Evolutionary conservation across 768 basidiomycete species (phyloP), one percentile per base, ranked within the genome.

Genomic region (Auriscalpium vulgare): DNA sequence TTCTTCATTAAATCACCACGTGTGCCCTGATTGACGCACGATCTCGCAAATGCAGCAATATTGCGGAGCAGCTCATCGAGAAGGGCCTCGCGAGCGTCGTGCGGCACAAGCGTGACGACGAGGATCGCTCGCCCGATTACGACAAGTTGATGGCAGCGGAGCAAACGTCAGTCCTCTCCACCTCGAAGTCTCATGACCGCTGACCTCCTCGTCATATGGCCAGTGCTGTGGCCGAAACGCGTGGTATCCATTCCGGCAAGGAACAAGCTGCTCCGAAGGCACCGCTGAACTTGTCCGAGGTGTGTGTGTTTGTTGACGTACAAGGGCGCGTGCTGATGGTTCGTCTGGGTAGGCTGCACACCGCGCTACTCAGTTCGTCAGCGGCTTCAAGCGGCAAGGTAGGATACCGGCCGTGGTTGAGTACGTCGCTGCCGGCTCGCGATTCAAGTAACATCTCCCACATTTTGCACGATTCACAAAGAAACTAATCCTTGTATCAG

Each of bases 141-240:
- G 97, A 99, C 73, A 94, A 92, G 72, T 75, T 98, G 46, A 93
- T 97, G 80, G 84, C 86, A 34, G 97, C 94, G 8, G 95, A 99
- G 69, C 92, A 95, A 74, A 74, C 74, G 93, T 95, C 63, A 71
- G 89, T 76, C 4, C 7, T 29, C 29, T 29, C 29, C 29, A 29
- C 29, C 29, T 29, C 29, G 29, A 29, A 29, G 29, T 5, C 29
- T 29, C 29, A 4, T 29, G 29, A 5, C 29, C 7, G 5, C 7
- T 29, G 29, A 29, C 29, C 29, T 7, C 29, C 19, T 17, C 16
- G 10, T 49, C 23, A 43, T 9, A 9, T 37, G 51, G 23, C 23
- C 63, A 95, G 92, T 34, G 95, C 95, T 40, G 78, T 80, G 2
- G 65, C 87, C 1, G 95, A 93, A 47, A 68, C 71, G 4, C 83